Conservation (phyloP, 345 rosid genomes). For the Sisymbrium altissimum region DNA sequence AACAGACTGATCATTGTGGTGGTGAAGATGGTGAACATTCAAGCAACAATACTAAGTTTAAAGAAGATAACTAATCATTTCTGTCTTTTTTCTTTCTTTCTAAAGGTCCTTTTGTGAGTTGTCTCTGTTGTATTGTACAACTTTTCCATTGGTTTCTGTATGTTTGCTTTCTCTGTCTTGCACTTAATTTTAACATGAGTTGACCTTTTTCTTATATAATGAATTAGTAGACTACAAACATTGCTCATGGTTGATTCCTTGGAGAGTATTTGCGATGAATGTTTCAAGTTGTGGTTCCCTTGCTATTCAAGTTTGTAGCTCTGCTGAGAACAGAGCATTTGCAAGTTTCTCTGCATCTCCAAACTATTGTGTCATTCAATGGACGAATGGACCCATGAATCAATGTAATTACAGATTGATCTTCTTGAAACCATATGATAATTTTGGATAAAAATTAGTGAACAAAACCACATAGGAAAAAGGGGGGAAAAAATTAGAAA, state of each 20-base stretch:
- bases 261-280: not conserved
- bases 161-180: not conserved
- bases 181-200: not conserved
- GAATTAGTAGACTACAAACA: constrained; percentile 18
- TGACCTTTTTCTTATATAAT: not conserved
- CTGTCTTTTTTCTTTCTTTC: not conserved
- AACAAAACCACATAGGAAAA: too few species aligned
- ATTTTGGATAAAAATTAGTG: too few species aligned
- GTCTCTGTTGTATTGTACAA: not conserved
- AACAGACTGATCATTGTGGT: constrained; percentile 11
- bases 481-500: too few species aligned
- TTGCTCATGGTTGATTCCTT: not conserved
- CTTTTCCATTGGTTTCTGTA: not conserved
- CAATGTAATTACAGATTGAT: too few species aligned
- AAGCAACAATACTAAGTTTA: not conserved
- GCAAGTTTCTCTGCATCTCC: not conserved
- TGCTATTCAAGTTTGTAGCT: too few species aligned
- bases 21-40: constrained; percentile 20
- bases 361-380: too few species aligned
- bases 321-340: not conserved
- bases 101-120: not conserved
- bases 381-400: too few species aligned
- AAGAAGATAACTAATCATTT: not conserved
- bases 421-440: too few species aligned
- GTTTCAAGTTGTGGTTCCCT: too few species aligned